Evolutionary conservation across 2,329 filamentous ascomycete species (phyloP).

Genomic region (Plenodomus tracheiphilus): DNA sequence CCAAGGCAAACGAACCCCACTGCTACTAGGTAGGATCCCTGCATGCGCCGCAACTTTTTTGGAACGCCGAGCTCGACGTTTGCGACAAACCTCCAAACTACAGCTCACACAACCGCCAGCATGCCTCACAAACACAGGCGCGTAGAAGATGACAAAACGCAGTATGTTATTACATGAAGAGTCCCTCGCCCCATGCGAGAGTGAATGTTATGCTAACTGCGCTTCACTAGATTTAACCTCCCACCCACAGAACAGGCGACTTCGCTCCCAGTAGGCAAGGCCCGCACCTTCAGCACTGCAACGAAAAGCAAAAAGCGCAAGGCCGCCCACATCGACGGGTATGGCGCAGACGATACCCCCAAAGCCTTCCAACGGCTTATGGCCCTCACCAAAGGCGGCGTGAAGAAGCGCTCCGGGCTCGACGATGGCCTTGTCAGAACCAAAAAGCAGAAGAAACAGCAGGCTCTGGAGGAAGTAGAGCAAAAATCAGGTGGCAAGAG

Average conservation of each 20-base stretch:
- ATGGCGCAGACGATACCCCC: slow-evolving; percentile 77
- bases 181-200: slow-evolving; percentile 2
- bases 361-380: slow-evolving; percentile 86
- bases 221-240: slow-evolving; percentile 60
- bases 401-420: slow-evolving; percentile 61
- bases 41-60: slow-evolving; percentile 12
- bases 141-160: slow-evolving; percentile 50
- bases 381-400: slow-evolving; percentile 65
- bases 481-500: slow-evolving; percentile 3
- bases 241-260: slow-evolving; percentile 64
- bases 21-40: not conserved
- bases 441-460: slow-evolving; percentile 53
- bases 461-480: slow-evolving; percentile 4
- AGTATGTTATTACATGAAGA: slow-evolving; percentile 28
- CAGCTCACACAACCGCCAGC: slow-evolving; percentile 3
- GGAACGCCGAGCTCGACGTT: slow-evolving; percentile 2
- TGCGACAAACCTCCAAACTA: not conserved
- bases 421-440: slow-evolving; percentile 65
- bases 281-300: slow-evolving; percentile 37
- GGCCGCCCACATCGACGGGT: slow-evolving; percentile 50
- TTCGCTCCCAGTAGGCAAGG: slow-evolving; percentile 59
- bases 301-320: slow-evolving; percentile 43
- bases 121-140: slow-evolving; percentile 92
- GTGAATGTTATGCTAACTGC: slow-evolving; percentile 26
- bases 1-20: not conserved